Conservation (phyloP, 306 rosid genomes). For the Betula pendula region DNA sequence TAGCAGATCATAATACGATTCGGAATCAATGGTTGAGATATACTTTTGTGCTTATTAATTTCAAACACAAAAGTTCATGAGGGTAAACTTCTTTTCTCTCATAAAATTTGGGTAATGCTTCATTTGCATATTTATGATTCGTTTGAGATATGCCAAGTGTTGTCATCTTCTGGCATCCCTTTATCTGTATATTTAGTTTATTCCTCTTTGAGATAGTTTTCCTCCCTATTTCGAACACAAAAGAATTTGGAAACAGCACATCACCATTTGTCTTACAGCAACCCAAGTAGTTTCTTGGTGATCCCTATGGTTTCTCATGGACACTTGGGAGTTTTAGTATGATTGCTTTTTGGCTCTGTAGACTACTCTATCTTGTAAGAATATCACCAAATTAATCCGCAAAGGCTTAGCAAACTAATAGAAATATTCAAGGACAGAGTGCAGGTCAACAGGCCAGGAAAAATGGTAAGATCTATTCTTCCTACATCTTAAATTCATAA, state of each 20-base stretch:
- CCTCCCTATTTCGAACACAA: background rate
- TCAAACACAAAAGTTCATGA: no score
- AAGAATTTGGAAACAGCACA: background rate
- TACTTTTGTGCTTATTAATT: no score
- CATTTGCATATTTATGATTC: background rate
- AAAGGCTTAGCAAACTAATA: background rate
- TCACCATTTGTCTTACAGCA: background rate
- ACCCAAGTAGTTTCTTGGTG: no score
- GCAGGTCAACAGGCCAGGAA: background rate
- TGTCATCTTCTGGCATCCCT: background rate
- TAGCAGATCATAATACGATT: no score
- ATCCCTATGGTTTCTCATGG: background rate
- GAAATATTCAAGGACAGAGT: background rate
- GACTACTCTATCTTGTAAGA: background rate
- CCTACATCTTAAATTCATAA: background rate
- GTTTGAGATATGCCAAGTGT: background rate
- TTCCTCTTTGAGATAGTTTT: background rate
- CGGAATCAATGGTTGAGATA: no score
- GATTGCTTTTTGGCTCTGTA: background rate
- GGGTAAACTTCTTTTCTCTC: background rate
- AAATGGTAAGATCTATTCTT: background rate
- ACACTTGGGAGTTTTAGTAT: background rate
- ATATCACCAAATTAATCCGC: background rate
- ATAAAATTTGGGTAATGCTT: background rate
- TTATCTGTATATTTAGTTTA: no score